phyloP scores from a whole-genome alignment of 2,329 filamentous ascomycete genomes.

The Colletotrichum viniferum region DNA sequence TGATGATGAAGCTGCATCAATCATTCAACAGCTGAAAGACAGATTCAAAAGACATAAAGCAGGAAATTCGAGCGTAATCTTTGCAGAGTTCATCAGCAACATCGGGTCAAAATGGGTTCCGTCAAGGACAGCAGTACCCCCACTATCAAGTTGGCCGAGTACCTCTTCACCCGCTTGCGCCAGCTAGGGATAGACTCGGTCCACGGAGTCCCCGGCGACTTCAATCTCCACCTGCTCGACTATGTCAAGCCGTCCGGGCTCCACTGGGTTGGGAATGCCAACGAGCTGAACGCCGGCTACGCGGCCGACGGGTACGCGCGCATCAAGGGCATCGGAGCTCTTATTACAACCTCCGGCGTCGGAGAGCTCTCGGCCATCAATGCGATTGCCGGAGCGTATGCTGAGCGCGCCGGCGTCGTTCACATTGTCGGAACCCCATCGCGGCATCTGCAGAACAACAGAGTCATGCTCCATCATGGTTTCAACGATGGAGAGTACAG shows the following conservation, averaged over 20 bases:
- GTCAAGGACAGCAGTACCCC: background rate
- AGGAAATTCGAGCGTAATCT: background rate
- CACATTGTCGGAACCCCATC: slow-evolving; percentile 62
- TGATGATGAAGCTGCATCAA: background rate
- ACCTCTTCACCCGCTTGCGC: slow-evolving; percentile 63
- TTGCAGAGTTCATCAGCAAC: no score
- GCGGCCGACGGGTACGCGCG: slow-evolving; percentile 63
- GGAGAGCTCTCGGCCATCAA: slow-evolving; percentile 63
- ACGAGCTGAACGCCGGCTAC: slow-evolving; percentile 63
- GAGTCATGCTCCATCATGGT: slow-evolving; percentile 55
- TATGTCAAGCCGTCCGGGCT: slow-evolving; percentile 39
- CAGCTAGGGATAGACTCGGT: slow-evolving; percentile 64
- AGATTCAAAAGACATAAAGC: no score
- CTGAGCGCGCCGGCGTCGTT: slow-evolving; percentile 59
- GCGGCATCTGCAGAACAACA: slow-evolving; percentile 44
- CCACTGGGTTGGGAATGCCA: slow-evolving; percentile 56
- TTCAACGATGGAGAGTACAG: slow-evolving; percentile 56
- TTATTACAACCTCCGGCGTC: slow-evolving; percentile 66
- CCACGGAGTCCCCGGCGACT: slow-evolving; percentile 53
- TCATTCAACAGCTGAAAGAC: background rate
- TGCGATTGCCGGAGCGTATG: slow-evolving; percentile 61
- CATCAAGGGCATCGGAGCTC: slow-evolving; percentile 51
- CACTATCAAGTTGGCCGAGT: slow-evolving; percentile 56
- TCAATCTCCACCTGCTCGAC: slow-evolving; percentile 41
- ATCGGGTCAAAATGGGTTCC: background rate